A percentile compares a stretch with the other conserved stretches of the same genome.
These are phyloP conservation scores for Pichia inconspicua DNA, from an alignment of 1,139 yeast species.

Conservation along the genomic window DNA sequence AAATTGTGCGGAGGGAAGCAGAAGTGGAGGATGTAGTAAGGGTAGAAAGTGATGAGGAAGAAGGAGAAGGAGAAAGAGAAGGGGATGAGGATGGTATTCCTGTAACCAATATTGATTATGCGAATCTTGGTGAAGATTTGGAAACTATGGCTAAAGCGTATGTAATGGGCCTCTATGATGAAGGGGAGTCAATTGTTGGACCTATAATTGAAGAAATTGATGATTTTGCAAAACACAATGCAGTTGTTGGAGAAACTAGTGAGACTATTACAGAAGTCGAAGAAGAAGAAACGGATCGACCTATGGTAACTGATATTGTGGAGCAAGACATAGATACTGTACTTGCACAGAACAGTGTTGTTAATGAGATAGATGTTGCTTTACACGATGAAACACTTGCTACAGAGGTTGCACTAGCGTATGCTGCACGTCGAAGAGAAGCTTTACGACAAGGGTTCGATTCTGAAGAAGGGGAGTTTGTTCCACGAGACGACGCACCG, in stretches of 20 bases:
- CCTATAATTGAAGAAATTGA: constrained; percentile 46
- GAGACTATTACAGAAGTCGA: constrained; percentile 28
- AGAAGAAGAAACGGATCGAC: constrained; percentile 33
- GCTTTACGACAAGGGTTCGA: neutral
- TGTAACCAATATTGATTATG: constrained; percentile 32
- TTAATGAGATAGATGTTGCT: constrained; percentile 27
- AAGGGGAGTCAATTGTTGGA: constrained; percentile 50
- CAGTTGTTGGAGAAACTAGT: constrained; percentile 29
- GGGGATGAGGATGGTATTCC: neutral
- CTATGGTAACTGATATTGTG: constrained; percentile 33
- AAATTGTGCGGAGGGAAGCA: constrained; percentile 18
- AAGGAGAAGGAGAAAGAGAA: neutral
- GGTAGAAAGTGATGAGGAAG: constrained; percentile 4
- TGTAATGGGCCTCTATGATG: constrained; percentile 51
- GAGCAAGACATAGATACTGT: constrained; percentile 29
- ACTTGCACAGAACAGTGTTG: constrained; percentile 10
- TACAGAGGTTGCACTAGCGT: constrained; percentile 39
- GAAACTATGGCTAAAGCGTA: constrained; percentile 59
- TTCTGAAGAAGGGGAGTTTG: neutral
- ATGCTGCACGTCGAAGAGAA: neutral
- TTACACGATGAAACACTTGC: constrained; percentile 32
- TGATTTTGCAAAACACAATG: constrained; percentile 50
- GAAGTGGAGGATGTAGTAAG: constrained; percentile 19
- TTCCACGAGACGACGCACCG: neutral
- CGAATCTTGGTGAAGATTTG: constrained; percentile 35